phyloP scores from a whole-genome alignment of 1,284 basidiomycete species.

The Naganishia sp. region DNA sequence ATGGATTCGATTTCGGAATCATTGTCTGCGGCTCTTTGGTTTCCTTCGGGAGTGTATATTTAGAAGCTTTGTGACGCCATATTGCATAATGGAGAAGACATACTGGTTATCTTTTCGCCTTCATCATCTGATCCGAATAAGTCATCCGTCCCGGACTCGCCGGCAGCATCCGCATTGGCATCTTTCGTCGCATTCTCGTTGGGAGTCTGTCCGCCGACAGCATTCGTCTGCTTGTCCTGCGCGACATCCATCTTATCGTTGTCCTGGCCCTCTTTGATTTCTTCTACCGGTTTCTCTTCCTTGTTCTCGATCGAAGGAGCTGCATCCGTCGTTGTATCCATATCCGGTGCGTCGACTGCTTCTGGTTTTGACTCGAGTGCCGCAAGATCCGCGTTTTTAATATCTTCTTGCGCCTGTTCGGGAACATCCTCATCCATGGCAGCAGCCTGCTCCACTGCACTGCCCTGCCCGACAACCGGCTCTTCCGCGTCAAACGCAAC shows the following conservation, averaged over 20 bases:
- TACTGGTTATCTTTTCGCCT: neutral
- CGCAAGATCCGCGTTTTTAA: neutral
- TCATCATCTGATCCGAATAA: constrained; percentile 14
- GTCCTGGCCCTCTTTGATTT: neutral
- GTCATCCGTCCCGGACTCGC: neutral
- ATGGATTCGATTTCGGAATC: constrained; percentile 16
- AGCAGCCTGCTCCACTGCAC: neutral
- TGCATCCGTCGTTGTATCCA: neutral
- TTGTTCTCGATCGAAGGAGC: neutral
- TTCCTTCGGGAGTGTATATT: neutral
- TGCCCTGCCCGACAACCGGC: too few relatives aligned
- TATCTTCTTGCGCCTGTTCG: neutral
- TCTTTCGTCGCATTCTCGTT: neutral
- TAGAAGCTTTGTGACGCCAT: too few relatives aligned
- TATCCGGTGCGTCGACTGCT: neutral
- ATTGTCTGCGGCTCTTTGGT: neutral
- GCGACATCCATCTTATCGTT: neutral
- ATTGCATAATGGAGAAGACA: neutral
- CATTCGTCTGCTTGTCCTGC: too few relatives aligned
- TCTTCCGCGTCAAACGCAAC: neutral
- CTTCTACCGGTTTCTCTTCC: neutral
- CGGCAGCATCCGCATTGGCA: neutral
- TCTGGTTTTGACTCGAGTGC: neutral
- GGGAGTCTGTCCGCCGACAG: too few relatives aligned
- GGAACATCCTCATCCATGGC: neutral